Percentiles rank a stretch among this genome's conserved stretches.
phyloP scores from a whole-genome alignment of 257 asterid genomes.

The Lithospermum erythrorhizon region DNA sequence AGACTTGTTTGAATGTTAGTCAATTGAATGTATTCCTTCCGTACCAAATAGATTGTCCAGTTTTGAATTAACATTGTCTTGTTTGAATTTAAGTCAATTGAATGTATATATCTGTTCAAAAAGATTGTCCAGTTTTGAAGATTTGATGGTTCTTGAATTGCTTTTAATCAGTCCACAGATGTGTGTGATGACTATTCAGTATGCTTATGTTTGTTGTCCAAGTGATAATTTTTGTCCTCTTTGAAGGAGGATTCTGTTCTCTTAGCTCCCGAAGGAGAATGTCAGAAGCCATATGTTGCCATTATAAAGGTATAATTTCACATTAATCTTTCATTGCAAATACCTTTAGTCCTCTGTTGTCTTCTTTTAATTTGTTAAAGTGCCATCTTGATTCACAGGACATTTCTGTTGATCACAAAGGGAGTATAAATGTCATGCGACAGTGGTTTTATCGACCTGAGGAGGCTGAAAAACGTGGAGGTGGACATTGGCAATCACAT shows the following conservation, averaged over 20 bases:
- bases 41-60: too few species aligned
- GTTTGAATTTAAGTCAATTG: too few species aligned
- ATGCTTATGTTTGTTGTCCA: neutral
- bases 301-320: conserved; percentile 56
- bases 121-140: too few species aligned
- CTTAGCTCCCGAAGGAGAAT: conserved; percentile 47
- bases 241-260: conserved; percentile 89
- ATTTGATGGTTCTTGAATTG: neutral
- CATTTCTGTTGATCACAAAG: conserved; percentile 33
- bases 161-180: neutral
- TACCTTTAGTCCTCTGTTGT: neutral
- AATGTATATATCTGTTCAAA: too few species aligned
- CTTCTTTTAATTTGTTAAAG: neutral
- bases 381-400: conserved; percentile 35
- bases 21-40: too few species aligned
- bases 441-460: conserved; percentile 96
- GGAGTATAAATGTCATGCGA: conserved; percentile 47
- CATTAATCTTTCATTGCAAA: neutral
- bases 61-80: too few species aligned
- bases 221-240: conserved; percentile 11
- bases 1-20: too few species aligned
- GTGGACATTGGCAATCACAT: conserved; percentile 63
- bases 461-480: conserved; percentile 60
- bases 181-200: neutral
- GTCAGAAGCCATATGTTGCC: conserved; percentile 87